phyloP scores from a whole-genome alignment of 108 stramenopile genomes.

The Epipyxis sp. region DNA sequence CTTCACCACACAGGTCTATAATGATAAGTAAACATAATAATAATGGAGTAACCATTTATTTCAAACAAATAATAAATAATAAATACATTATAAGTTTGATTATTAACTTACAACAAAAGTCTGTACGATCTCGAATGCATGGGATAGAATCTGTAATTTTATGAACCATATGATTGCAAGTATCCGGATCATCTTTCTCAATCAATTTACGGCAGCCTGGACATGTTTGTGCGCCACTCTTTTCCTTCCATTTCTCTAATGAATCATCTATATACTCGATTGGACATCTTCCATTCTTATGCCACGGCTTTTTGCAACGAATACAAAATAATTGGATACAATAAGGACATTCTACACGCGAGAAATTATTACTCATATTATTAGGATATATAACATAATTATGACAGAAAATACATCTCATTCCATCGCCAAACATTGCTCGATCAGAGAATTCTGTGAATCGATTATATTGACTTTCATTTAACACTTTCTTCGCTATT shows the following conservation, averaged over 20 bases:
- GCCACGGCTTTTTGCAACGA: conserved; percentile 37
- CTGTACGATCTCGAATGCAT: conserved; percentile 34
- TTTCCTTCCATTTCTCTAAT: conserved; percentile 35
- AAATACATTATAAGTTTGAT: background rate
- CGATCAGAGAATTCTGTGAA: conserved; percentile 31
- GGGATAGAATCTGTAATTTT: conserved; percentile 37
- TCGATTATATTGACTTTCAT: conserved; percentile 1
- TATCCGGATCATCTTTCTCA: conserved; percentile 40
- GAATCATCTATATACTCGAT: conserved; percentile 19
- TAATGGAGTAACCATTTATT: too few species aligned
- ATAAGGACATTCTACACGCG: conserved; percentile 38
- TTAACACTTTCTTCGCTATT: conserved; percentile 16
- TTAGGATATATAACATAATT: conserved; percentile 27
- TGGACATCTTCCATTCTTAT: conserved; percentile 14
- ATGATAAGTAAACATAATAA: background rate
- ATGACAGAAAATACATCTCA: background rate
- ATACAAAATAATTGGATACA: conserved; percentile 34
- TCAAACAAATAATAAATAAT: background rate
- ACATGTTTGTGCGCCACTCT: conserved; percentile 28
- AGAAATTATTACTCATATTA: background rate
- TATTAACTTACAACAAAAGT: conserved; percentile 34
- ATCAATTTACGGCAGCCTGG: conserved; percentile 36
- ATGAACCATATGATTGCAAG: conserved; percentile 42
- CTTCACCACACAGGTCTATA: conserved; percentile 8
- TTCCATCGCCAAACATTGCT: conserved; percentile 33